Base-by-base conservation (phyloP, 2,329 filamentous ascomycete genomes). In the Ascochyta koolunga region DNA sequence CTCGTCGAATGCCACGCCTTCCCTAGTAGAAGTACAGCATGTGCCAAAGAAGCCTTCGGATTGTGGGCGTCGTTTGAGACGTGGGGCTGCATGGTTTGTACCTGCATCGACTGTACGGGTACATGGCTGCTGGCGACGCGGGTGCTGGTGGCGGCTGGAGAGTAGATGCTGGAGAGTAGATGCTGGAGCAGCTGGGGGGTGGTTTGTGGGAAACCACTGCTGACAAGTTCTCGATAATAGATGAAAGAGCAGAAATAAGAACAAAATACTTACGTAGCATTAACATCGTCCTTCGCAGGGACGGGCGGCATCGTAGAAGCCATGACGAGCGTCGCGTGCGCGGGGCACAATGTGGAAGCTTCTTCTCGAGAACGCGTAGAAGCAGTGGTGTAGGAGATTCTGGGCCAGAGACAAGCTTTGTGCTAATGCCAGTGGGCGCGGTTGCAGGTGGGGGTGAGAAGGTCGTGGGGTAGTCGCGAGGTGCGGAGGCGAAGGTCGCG, bases 261-360 rank as follows among this genome's bases (percentile, higher is more conserved):
- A 49, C n/a, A 18, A 43, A 32, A 25, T 36, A 81, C 84, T 77
- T 75, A 86, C 84, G 85, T 88, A 73, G 83, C 83, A 41, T 81
- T 79, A 31, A 87, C 76, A 70, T 85, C 82, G 71, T 85, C 83
- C 75, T 82, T 83, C 61, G 80, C 78, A 54, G 81, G 81, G 47
- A 81, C 75, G 51, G 73, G 73, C 8, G 74, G 74, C 74, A 76
- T 76, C 25, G 53, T 54, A 29, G 69, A 67, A 43, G 71, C 61
- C 72, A 73, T 72, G 48, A 38, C 59, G 58, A 59, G 55, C 55
- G 54, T 50, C 51, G 51, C 46, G 51, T 54, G 51, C 51, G 51
- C 51, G 41, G 51, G 51, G 51, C 51, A 50, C 51, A 49, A 16
- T 31, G 7, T 45, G 40, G 55, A 56, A 66, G 67, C 66, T 66